Base-by-base conservation (phyloP, 2,329 filamentous ascomycete genomes). In the Alternaria gaisen region DNA sequence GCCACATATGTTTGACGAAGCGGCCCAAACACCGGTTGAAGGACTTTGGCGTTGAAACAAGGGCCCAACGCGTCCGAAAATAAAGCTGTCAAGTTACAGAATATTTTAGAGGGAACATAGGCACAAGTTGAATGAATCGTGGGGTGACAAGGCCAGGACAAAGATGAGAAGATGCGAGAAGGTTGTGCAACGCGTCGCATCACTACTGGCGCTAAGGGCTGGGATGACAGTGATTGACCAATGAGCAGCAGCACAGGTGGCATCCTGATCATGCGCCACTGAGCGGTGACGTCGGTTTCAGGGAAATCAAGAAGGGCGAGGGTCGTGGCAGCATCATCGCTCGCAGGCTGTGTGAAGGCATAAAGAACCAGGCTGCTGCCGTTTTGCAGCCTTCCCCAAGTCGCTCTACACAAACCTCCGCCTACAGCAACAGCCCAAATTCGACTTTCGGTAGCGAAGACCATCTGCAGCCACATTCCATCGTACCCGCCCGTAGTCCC, bases 261-360 rank as follows among this genome's bases (percentile, higher is more conserved):
- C 58, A 26, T 24, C 26, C 30, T 44, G 57, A 38, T 62, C 63
- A 66, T 61, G 65, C 61, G 67, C 67, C 61, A 70, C 68, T 47
- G 50, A 43, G 20, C n/a, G 16, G 48, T 55, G 59, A 63, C 60
- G 48, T 60, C 52, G 53, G 47, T 57, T 50, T 40, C 47, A 42
- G 51, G 24, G 40, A 54, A 60, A 60, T 34, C 56, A 53, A 48
- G 57, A n/a, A 48, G 42, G 41, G 28, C 56, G 56, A 38, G 26
- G 24, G 58, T 58, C 63, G 59, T 65, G 64, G 64, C 66, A 66
- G 51, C 67, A 69, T 69, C 67, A 69, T 68, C 58, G 64, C 53
- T 28, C 40, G 38, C 57, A 51, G 57, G 44, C 53, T 51, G 41
- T 44, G 38, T 38, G 47, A 22, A 53, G 32, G 54, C 41, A 60